Percentiles rank a stretch among this genome's conserved stretches.
These are phyloP conservation scores for Tilletia indica DNA, from an alignment of 1,284 basidiomycete species.

Conservation along the genomic window DNA sequence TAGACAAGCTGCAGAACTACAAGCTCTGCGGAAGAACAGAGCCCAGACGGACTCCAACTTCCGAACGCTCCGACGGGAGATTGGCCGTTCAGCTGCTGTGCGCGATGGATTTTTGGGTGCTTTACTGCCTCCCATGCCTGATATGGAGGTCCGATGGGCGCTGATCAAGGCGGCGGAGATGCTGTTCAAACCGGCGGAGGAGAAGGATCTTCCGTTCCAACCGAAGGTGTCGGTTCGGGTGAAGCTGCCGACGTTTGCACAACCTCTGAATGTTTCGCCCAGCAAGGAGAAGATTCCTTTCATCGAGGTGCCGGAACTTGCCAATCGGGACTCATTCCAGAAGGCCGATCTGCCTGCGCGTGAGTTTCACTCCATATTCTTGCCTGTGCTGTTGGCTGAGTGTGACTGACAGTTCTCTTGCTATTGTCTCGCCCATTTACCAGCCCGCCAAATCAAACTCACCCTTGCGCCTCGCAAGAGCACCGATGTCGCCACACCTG, in stretches of 20 bases:
- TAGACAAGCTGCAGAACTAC: slow-evolving; percentile 21
- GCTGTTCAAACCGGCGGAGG: slow-evolving; percentile 68
- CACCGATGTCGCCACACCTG: not conserved
- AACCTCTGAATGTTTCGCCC: not conserved
- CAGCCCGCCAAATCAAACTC: slow-evolving; percentile 14
- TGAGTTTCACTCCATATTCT: not conserved
- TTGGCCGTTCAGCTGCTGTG: slow-evolving; percentile 51
- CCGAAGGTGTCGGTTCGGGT: slow-evolving; percentile 58
- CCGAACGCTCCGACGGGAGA: slow-evolving; percentile 47
- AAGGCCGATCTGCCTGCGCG: slow-evolving; percentile 7
- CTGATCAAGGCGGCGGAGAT: slow-evolving; percentile 89
- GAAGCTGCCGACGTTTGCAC: slow-evolving; percentile 4
- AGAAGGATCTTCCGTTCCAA: slow-evolving; percentile 44
- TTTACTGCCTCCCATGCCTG: slow-evolving; percentile 60
- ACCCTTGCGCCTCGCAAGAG: slow-evolving; percentile 12
- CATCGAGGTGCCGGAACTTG: slow-evolving; percentile 9
- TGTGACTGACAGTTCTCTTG: not conserved
- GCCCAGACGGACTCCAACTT: slow-evolving; percentile 62
- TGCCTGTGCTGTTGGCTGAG: slow-evolving; percentile 20
- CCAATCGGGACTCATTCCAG: slow-evolving; percentile 12
- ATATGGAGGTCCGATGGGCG: slow-evolving; percentile 84
- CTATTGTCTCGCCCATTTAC: slow-evolving; percentile 21
- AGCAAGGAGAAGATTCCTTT: slow-evolving; percentile 1
- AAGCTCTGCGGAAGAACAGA: slow-evolving; percentile 55
- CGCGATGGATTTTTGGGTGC: slow-evolving; percentile 53